Base-by-base conservation (phyloP, 306 rosid genomes). In the Malus sieversii region DNA sequence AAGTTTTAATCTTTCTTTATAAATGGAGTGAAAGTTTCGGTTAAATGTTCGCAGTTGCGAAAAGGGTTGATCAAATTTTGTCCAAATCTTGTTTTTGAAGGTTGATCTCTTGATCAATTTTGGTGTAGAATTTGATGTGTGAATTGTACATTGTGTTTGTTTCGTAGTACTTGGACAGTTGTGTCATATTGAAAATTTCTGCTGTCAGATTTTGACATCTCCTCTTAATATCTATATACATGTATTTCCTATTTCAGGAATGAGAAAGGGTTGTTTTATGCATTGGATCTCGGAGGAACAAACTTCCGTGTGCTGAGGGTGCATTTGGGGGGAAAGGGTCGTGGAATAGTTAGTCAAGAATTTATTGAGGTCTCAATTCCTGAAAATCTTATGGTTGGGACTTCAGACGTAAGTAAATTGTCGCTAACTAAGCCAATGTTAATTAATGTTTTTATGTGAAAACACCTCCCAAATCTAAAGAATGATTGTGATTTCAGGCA, bases 201-300 rank as follows among this genome's bases (percentile, higher is more conserved):
- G 51, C 33, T 1, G 14, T 55, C 33, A 12, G 29, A 33, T 71
- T 27, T 23, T 55, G 65, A 53, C 8, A 9, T 14, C 18, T 71
- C 19, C 77, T 52, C 38, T 14, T 61, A 23, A 23, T 22, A 11
- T 59, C 0, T 51, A 59, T 22, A 7, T 58, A n/a, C 0, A 58
- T 58, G 3, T 13, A 27, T 25, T 61, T 27, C 7, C 18, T 27
- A 23, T 79, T 44, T 55, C 22, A 96, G 99, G 89, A 84, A 92
- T 84, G 98, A 96, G 82, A 77, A 88, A 58, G 99, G 99, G 78
- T 66, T 89, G 73, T 96, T 85, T 77, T 96, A 96, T 87, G 98
- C 99, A 32, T 77, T 96, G 85, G 99, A 96, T 75, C 99, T 96
- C 51, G 98, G 98, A 51, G 99, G 99, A 80, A 96, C 98, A 52